Base-by-base conservation (phyloP, 116 monocot species). In the Papilionanthe hybrid region DNA sequence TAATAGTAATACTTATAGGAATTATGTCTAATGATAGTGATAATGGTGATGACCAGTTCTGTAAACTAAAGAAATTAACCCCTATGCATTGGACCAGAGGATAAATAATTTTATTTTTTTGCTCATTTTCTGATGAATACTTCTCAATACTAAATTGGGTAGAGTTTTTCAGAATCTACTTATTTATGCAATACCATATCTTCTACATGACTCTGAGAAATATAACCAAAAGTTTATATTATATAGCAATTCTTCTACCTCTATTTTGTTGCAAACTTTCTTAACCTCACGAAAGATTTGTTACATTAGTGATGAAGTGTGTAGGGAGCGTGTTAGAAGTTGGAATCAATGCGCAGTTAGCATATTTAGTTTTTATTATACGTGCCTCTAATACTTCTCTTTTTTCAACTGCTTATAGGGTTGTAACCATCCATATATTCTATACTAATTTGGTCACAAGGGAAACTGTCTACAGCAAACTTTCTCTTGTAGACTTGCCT, bases 401-500 rank as follows among this genome's bases (percentile, higher is more conserved):
- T 68, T 58, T 81, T 30, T 73, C 67, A 78, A 81, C 13, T 72
- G 41, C 25, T 76, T 57, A 32, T 86, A 98, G 98, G 91, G 55
- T 94, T 75, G 68, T 98, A 23, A 98, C 94, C 10, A 90, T 98
- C 79, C 98, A 98, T 82, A 91, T 98, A 85, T 91, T 88, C 60
- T 91, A 87, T 75, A 83, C 77, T 65, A 93, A 93, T 82, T 83
- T 65, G 75, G 65, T 93, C 42, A 89, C 91, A 7, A 75, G 82
- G 55, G 94, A 94, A 81, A 91, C 84, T 76, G 37, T 85, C 13
- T 90, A 93, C 81, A 94, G 93, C 86, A 98, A 91, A 80, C 91
- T 98, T 71, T 90, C 94, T 83, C 84, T 98, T 80, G 87, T 98
- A n/a, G 98, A 98, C 85, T 85, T 98, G 82, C 87, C 94, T 77